These are phyloP conservation scores for Chrysosphaeria jannelii DNA, from an alignment of 2,329 filamentous ascomycete species.

Conservation along the genomic window DNA sequence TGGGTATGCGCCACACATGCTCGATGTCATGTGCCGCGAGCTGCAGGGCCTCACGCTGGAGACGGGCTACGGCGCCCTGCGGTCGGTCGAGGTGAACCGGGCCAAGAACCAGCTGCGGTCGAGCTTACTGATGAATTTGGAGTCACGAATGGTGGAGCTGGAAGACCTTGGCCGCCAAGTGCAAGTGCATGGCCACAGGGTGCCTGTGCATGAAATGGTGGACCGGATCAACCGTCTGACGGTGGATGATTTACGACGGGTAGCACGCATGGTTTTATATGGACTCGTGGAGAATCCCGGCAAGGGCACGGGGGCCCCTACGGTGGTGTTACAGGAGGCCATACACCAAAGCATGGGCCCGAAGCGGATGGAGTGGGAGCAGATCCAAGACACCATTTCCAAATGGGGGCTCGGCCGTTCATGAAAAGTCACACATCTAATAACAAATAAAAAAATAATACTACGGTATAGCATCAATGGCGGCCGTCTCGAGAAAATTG, in stretches of 20 bases:
- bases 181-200: conserved; percentile 81
- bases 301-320: conserved; percentile 58
- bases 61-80: conserved; percentile 40
- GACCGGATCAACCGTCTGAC: conserved; percentile 55
- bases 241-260: conserved; percentile 48
- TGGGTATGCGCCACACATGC: conserved; percentile 47
- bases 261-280: conserved; percentile 49
- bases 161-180: conserved; percentile 88
- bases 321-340: conserved; percentile 81
- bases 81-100: conserved; percentile 50
- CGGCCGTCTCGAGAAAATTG: too few species aligned
- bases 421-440: conserved; percentile 4
- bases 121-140: conserved; percentile 84
- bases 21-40: conserved; percentile 86
- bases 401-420: conserved; percentile 51
- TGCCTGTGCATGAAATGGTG: conserved; percentile 86
- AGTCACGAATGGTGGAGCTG: conserved; percentile 87
- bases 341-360: conserved; percentile 38
- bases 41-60: conserved; percentile 50
- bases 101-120: conserved; percentile 93
- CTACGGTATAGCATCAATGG: too few species aligned
- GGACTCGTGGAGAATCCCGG: conserved; percentile 50
- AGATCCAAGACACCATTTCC: conserved; percentile 66
- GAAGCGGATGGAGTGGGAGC: conserved; percentile 49
- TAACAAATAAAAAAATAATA: background rate